These are phyloP conservation scores for Moricandia arvensis DNA, from an alignment of 345 rosid species.

Conservation along the genomic window DNA sequence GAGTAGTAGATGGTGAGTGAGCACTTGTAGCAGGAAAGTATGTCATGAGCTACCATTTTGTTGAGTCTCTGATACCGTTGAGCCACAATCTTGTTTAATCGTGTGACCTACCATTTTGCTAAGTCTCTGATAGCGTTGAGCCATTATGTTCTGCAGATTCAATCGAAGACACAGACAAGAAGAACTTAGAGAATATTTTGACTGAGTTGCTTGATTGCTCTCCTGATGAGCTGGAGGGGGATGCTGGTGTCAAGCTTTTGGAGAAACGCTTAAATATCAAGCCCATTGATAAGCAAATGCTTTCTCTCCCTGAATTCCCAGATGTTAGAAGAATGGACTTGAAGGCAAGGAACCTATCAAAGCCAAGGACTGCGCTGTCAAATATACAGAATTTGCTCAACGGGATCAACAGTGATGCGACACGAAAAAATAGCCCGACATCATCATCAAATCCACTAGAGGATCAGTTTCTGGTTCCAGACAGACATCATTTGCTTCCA, in stretches of 20 bases:
- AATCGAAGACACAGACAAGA: conserved; percentile 42
- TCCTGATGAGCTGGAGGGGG: conserved; percentile 61
- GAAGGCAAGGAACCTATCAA: conserved; percentile 42
- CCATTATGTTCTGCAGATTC: conserved; percentile 40
- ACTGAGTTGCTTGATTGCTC: conserved; percentile 51
- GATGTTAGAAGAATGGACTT: conserved; percentile 47
- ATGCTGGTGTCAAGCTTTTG: conserved; percentile 49
- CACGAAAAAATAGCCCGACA: conserved; percentile 34
- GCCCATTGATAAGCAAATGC: conserved; percentile 44
- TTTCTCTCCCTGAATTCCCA: conserved; percentile 58
- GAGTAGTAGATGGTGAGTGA: conserved; percentile 48
- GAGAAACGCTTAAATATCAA: conserved; percentile 60
- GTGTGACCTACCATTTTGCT: conserved; percentile 13
- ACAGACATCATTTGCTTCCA: background rate
- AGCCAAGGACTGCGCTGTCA: conserved; percentile 46
- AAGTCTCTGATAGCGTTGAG: conserved; percentile 20
- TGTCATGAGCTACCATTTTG: background rate
- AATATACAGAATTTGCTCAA: conserved; percentile 51
- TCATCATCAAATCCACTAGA: conserved; percentile 49
- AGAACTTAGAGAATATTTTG: conserved; percentile 44
- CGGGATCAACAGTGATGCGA: conserved; percentile 22
- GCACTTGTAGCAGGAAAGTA: conserved; percentile 13
- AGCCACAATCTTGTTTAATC: background rate
- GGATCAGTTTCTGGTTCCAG: conserved; percentile 24
- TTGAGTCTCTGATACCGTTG: no score